Conservation (phyloP, 176 grass and related monocot genomes). For the Aegilops speltoides region DNA sequence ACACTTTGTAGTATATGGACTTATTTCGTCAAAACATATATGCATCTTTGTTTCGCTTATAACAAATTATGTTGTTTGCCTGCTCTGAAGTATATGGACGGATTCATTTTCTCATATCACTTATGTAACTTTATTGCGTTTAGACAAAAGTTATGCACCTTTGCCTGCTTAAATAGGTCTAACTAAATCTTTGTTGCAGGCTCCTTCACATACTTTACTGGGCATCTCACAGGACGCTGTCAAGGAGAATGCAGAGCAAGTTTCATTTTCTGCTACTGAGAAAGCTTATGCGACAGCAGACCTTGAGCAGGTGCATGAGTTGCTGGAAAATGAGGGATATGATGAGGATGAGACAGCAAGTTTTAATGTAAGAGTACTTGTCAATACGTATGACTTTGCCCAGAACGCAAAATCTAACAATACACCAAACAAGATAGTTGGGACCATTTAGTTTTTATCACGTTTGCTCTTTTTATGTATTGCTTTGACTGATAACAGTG, state of each 20-base stretch:
- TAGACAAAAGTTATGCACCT: neutral
- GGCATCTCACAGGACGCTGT: slow-evolving; percentile 40
- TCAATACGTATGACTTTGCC: neutral
- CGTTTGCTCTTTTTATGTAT: neutral
- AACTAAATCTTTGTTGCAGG: slow-evolving; percentile 39
- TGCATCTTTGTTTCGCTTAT: neutral
- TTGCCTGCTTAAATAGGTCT: slow-evolving; percentile 19
- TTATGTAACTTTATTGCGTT: neutral
- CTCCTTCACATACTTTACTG: slow-evolving; percentile 57
- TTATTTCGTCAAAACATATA: neutral
- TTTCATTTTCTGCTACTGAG: slow-evolving; percentile 48
- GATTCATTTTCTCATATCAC: neutral
- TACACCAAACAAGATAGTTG: too few species aligned
- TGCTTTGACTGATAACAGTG: neutral
- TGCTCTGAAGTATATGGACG: neutral
- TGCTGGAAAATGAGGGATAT: slow-evolving; percentile 62
- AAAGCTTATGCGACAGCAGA: slow-evolving; percentile 68
- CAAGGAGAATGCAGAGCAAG: slow-evolving; percentile 26
- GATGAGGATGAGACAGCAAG: slow-evolving; percentile 54
- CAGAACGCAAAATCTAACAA: too few species aligned
- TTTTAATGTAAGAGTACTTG: slow-evolving; percentile 54
- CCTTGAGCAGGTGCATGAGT: slow-evolving; percentile 55
- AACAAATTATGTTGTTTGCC: neutral
- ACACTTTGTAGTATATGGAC: neutral
- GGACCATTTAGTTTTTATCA: neutral